A percentile compares a stretch with the other conserved stretches of the same genome.
Evolutionary conservation across 2,329 filamentous ascomycete genomes (phyloP).

Genomic region (Hymenoscyphus linearis): DNA sequence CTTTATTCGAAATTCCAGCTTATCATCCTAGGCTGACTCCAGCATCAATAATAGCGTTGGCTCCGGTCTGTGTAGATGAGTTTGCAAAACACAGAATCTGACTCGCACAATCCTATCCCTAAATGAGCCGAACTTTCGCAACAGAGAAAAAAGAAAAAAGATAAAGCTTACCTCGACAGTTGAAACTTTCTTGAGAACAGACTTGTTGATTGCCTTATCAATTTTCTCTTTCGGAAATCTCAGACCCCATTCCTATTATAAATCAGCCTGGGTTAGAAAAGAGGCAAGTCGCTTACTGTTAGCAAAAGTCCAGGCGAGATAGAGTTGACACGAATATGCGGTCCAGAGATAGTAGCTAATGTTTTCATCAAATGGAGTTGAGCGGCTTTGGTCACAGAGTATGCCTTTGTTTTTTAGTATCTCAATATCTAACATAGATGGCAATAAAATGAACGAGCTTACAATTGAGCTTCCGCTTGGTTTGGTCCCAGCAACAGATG

Average conservation of each 20-base stretch:
- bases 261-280: conserved; percentile 5
- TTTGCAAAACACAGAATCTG: conserved; percentile 49
- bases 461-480: conserved; percentile 56
- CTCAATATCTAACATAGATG: neutral
- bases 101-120: conserved; percentile 8
- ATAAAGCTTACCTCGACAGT: conserved; percentile 18
- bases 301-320: conserved; percentile 50
- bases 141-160: neutral
- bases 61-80: conserved; percentile 40
- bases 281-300: conserved; percentile 34
- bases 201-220: conserved; percentile 18
- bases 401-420: conserved; percentile 45
- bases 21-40: neutral
- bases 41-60: conserved; percentile 7
- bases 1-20: neutral
- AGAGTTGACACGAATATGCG: conserved; percentile 53
- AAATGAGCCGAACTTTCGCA: conserved; percentile 1
- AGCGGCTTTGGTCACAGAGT: conserved; percentile 73
- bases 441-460: conserved; percentile 14
- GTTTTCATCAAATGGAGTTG: conserved; percentile 54
- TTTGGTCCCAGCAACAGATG: conserved; percentile 59
- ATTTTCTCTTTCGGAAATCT: conserved; percentile 20
- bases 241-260: conserved; percentile 23
- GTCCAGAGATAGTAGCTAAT: conserved; percentile 47
- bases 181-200: conserved; percentile 19